These are phyloP conservation scores for Cordia subcordata DNA, from an alignment of 257 asterid species.

Conservation along the genomic window DNA sequence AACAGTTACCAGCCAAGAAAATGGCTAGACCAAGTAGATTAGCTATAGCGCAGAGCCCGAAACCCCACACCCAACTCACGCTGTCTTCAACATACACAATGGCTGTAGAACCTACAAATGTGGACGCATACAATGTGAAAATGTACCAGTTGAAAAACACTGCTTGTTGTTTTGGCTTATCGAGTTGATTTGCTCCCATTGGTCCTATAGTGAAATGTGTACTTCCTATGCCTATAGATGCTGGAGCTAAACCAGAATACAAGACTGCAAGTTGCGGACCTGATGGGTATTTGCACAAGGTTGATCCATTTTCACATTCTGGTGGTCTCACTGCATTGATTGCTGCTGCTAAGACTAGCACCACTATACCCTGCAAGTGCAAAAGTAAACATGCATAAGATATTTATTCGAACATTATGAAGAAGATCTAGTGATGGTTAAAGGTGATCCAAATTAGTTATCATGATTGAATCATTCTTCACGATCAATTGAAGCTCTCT, in stretches of 20 bases:
- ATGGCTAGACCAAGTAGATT: conserved; percentile 27
- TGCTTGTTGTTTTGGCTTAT: conserved; percentile 22
- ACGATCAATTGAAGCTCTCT: no score
- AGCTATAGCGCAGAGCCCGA: conserved; percentile 16
- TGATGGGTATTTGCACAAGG: conserved; percentile 22
- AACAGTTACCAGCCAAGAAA: conserved; percentile 33
- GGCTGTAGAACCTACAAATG: conserved; percentile 22
- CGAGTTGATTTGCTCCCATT: conserved; percentile 48
- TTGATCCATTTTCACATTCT: conserved; percentile 17
- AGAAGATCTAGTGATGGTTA: no score
- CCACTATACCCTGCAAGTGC: conserved; percentile 31
- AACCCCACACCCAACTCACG: conserved; percentile 42
- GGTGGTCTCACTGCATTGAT: conserved; percentile 32
- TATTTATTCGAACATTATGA: no score
- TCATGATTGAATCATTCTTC: no score
- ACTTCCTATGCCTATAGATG: conserved; percentile 31
- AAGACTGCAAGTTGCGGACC: conserved; percentile 26
- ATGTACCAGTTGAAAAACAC: conserved; percentile 45
- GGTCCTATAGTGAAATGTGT: conserved; percentile 35
- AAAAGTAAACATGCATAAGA: neutral
- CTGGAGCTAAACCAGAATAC: conserved; percentile 26
- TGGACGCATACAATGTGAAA: conserved; percentile 17
- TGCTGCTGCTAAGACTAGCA: conserved; percentile 32
- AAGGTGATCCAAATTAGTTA: no score
- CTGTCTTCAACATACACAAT: conserved; percentile 44